Percentiles rank a stretch among this genome's conserved stretches.
These are phyloP conservation scores for Arachnopeziza araneosa DNA, from an alignment of 2,329 filamentous ascomycete species.

Conservation along the genomic window DNA sequence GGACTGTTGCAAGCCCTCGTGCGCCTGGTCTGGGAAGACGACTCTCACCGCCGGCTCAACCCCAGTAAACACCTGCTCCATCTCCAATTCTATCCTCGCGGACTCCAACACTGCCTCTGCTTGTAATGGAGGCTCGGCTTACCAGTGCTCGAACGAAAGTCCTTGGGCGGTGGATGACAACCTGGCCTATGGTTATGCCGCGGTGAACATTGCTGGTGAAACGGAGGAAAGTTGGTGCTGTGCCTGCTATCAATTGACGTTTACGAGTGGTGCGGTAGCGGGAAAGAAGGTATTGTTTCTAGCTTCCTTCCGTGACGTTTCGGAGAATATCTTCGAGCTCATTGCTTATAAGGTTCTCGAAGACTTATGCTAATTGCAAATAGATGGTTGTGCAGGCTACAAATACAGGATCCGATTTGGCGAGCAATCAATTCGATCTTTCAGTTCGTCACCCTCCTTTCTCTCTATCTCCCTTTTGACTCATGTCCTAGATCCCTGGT, in stretches of 20 bases:
- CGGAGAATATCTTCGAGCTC: too few species aligned
- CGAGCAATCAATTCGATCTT: conserved; percentile 53
- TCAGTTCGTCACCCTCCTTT: conserved; percentile 15
- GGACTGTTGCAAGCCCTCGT: conserved; percentile 68
- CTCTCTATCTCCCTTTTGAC: not conserved
- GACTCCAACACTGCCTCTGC: conserved; percentile 43
- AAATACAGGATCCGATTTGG: conserved; percentile 55
- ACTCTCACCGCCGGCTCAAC: conserved; percentile 35
- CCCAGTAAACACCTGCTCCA: conserved; percentile 50
- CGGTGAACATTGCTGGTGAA: conserved; percentile 49
- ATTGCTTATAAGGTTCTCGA: not conserved
- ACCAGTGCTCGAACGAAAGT: conserved; percentile 54
- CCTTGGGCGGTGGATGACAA: conserved; percentile 55
- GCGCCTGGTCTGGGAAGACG: conserved; percentile 53
- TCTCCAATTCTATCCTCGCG: conserved; percentile 46
- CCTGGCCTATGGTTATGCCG: conserved; percentile 60
- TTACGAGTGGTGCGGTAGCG: conserved; percentile 43
- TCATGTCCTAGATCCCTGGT: conserved; percentile 40
- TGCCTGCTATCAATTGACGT: conserved; percentile 50
- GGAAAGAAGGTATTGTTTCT: conserved; percentile 42
- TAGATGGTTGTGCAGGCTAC: conserved; percentile 59
- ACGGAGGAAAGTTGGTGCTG: conserved; percentile 59
- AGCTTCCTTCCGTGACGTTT: not conserved
- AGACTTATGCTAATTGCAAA: not conserved
- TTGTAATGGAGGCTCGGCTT: conserved; percentile 51